Conservation (phyloP, 2,329 filamentous ascomycete species). For the Parastagonospora avenae region DNA sequence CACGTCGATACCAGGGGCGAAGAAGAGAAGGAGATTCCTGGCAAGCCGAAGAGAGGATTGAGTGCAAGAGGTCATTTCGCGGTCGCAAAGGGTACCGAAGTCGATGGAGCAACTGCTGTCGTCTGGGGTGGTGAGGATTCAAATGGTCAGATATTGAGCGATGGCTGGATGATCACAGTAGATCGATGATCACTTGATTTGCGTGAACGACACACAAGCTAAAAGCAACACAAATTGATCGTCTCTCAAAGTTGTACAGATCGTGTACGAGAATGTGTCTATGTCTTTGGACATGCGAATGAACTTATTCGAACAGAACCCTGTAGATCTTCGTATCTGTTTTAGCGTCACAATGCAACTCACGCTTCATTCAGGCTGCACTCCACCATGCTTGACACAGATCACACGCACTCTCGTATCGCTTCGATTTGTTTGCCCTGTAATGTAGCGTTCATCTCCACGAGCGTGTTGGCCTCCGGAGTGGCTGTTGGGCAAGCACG, state of each 20-base stretch:
- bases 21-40: conserved; percentile 50
- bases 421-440: too few relatives aligned
- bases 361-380: too few relatives aligned
- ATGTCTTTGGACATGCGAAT: too few relatives aligned
- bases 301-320: too few relatives aligned
- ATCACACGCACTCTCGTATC: too few relatives aligned
- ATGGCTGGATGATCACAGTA: conserved; percentile 52
- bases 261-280: background rate
- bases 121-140: conserved; percentile 60
- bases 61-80: conserved; percentile 50
- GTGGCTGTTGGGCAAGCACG: conserved; percentile 6
- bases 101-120: conserved; percentile 55
- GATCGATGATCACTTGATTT: conserved; percentile 26
- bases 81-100: conserved; percentile 48
- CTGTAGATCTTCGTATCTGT: too few relatives aligned
- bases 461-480: conserved; percentile 1
- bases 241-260: background rate
- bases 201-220: background rate
- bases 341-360: too few relatives aligned
- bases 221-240: background rate
- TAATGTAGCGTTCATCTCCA: too few relatives aligned
- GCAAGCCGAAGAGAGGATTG: conserved; percentile 46
- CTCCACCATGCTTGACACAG: too few relatives aligned
- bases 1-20: conserved; percentile 51
- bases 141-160: conserved; percentile 47